Percentiles rank a stretch among this genome's conserved stretches.
These are phyloP conservation scores for Prunus mongolica DNA, from an alignment of 306 rosid genomes.

Conservation along the genomic window DNA sequence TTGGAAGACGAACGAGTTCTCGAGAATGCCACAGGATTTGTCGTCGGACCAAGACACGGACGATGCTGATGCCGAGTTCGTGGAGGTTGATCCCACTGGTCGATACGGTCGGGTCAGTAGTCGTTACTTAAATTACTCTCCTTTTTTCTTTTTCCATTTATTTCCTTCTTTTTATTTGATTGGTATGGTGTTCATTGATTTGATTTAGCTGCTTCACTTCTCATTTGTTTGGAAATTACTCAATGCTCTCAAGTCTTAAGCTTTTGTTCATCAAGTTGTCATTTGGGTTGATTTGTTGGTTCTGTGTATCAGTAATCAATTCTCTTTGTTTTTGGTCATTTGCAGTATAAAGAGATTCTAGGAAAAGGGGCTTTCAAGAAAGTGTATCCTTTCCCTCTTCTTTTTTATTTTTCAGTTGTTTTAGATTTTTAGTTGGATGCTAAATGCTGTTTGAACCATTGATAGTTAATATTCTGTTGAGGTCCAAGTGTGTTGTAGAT, in stretches of 20 bases:
- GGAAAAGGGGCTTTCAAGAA: conserved; percentile 97
- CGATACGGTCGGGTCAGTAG: conserved; percentile 90
- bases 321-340: conserved; percentile 18
- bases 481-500: background rate
- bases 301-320: conserved; percentile 4
- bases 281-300: conserved; percentile 10
- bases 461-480: background rate
- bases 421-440: background rate
- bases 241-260: background rate
- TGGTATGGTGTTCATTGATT: background rate
- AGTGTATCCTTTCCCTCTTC: conserved; percentile 75
- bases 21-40: conserved; percentile 60
- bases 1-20: background rate
- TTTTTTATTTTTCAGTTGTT: background rate
- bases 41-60: conserved; percentile 61
- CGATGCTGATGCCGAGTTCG: conserved; percentile 64
- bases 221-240: background rate
- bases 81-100: conserved; percentile 81
- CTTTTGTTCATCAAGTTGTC: background rate
- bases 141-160: background rate
- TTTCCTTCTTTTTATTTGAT: background rate
- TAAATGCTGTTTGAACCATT: background rate
- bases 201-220: background rate
- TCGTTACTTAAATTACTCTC: background rate
- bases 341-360: conserved; percentile 85